Percentiles rank a stretch among this genome's conserved stretches.
phyloP scores from a whole-genome alignment of 1,139 yeast species.

The Yamadazyma aaseri region DNA sequence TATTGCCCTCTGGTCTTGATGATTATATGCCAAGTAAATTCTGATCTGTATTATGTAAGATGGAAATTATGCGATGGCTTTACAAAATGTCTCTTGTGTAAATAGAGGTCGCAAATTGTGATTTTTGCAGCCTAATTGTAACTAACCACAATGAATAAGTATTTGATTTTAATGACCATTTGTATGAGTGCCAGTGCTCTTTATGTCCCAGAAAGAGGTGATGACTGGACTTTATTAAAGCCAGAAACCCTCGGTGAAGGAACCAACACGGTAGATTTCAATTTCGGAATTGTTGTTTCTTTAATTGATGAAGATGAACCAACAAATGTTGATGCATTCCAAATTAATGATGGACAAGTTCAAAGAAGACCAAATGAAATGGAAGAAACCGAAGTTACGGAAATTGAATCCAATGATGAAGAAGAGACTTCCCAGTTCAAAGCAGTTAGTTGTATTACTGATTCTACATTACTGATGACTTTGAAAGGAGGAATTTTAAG shows the following conservation, averaged over 20 bases:
- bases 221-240: constrained; percentile 34
- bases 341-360: constrained; percentile 33
- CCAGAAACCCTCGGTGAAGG: constrained; percentile 19
- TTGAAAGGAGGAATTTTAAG: constrained; percentile 33
- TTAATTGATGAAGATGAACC: constrained; percentile 21
- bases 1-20: no score
- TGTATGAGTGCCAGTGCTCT: no score
- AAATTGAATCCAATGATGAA: no score
- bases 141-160: no score
- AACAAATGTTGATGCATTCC: constrained; percentile 14
- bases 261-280: constrained; percentile 26
- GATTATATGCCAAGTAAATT: no score
- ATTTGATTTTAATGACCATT: no score
- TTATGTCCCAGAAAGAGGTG: constrained; percentile 33
- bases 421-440: constrained; percentile 8
- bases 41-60: no score
- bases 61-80: no score
- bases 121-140: neutral
- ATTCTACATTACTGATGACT: constrained; percentile 31
- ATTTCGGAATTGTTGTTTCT: constrained; percentile 37
- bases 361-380: constrained; percentile 18
- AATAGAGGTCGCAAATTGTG: no score
- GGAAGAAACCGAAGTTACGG: neutral
- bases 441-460: constrained; percentile 34
- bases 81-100: no score